Evolutionary conservation across 768 basidiomycete genomes (phyloP), one percentile per base, ranked within the genome.

Genomic region (Imleria badia): DNA sequence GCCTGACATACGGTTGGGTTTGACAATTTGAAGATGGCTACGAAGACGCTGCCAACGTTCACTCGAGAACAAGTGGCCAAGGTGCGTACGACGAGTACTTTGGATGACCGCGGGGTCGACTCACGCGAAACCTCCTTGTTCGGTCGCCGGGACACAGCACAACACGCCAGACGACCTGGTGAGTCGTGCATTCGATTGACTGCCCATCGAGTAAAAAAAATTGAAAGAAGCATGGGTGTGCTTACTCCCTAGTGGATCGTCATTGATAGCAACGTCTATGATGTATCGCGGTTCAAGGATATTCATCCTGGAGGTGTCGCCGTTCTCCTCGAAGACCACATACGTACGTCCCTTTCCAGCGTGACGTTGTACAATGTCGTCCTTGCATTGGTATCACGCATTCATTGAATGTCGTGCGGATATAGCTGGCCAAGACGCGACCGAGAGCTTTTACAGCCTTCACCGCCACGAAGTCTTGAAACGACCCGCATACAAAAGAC

Each of bases 151-250:
- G 35, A 26, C 17, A 8, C 29, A 92, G 88, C 91, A 94, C 75
- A 89, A 91, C 74, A 85, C 79, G 61, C 74, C 78, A 34, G 87
- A 84, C 52, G 90, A 93, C 73, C 76, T 93, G 49, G 84, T 84
- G 57, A 59, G 80, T 64, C 48, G 15, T 47, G 26, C 20, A 14
- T 31, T 5, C 10, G 5, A 31, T 35, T 11, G 8, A 31, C 44
- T 13, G 13, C 42, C n/a, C 9, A 5, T 22, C 20, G n/a, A 33
- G 30, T 8, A 26, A n/a, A 31, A 5, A 2, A 26, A 26, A 26
- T 14, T 22, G 34, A 34, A 36, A 23, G 43, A 6, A 19, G 6
- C 22, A 20, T 26, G 46, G 35, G 20, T 20, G 15, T 35, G 19
- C 12, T 30, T 17, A 5, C 5, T 51, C 6, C 9, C 7, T 19